Conservation (phyloP, 129 eudicot genomes). For the Gnaphalium uliginosum region DNA sequence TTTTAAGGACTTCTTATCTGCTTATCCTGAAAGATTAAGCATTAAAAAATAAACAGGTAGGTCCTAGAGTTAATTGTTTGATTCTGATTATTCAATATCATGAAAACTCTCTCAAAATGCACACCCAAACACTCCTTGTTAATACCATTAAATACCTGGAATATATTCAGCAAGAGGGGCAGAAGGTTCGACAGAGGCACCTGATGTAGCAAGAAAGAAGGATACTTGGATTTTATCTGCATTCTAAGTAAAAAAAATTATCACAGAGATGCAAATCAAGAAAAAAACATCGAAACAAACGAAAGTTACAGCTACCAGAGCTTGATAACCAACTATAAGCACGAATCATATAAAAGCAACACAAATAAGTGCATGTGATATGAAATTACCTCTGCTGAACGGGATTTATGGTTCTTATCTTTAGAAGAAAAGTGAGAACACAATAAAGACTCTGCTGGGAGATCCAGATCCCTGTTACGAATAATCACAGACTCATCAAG, state of each 20-base stretch:
- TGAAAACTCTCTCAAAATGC: neutral
- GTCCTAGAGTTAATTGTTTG: neutral
- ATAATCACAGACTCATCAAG: conserved; percentile 45
- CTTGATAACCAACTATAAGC: conserved; percentile 15
- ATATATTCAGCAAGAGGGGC: conserved; percentile 22
- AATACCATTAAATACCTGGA: neutral
- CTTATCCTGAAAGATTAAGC: neutral
- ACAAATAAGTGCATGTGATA: neutral
- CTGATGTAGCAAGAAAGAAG: conserved; percentile 43
- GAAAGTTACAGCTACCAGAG: neutral
- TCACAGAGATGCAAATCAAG: conserved; percentile 5
- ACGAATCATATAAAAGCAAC: conserved; percentile 15
- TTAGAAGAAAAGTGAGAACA: conserved; percentile 60
- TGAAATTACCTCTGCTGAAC: conserved; percentile 63
- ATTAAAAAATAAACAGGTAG: neutral
- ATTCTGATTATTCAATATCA: neutral
- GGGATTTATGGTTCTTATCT: conserved; percentile 37
- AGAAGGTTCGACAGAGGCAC: conserved; percentile 1
- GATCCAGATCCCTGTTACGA: conserved; percentile 56
- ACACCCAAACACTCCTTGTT: neutral
- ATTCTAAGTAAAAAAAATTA: conserved; percentile 53
- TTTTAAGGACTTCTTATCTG: too few species aligned
- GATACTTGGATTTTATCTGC: conserved; percentile 84
- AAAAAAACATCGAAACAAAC: conserved; percentile 17
- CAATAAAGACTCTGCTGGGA: conserved; percentile 34